Base-by-base conservation (phyloP, 169 alveolate genomes). In the Plasmodium billcollinsi region DNA sequence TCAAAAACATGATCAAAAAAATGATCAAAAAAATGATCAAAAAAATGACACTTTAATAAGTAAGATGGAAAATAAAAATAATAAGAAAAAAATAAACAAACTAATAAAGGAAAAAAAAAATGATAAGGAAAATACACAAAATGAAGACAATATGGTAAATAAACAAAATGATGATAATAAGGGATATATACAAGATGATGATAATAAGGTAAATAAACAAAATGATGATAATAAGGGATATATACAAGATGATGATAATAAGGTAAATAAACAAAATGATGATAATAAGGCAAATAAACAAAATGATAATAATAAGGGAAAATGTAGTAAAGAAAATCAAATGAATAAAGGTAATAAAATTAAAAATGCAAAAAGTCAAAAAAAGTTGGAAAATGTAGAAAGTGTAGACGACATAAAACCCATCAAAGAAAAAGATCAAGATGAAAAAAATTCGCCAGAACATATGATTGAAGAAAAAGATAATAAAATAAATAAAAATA, bases 61-160 rank as follows among this genome's bases (percentile, higher is more conserved):
- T 72, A 61, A 47, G 50, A 69, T 43, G 78, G 54, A 18, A 56
- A 66, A 63, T 91, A 62, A 59, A 67, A 92, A 26, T 21, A 59
- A 73, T 52, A 29, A 50, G n/a, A 49, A 73, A 66, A 45, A 26
- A 21, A n/a, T 71, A 78, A 80, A 56, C 47, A 21, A 50, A 58
- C 49, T 24, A 49, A 49, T 29, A 75, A 12, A 65, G 43, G 59
- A 78, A 20, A 43, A 50, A 49, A 14, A 58, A 43, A 14, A 7
- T 18, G 58, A 62, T 9, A 43, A 7, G 65, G 50, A 58, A 56
- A 58, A 20, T 12, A 14, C 18, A 62, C 6, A n/a, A 0, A 54
- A 26, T 1, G 26, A 9, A 0, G 8, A 5, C 3, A 54, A 26
- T 9, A 65, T 24, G 11, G 6, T 3, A 21, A 33, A 18, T 6